Conservation (phyloP, 768 basidiomycete genomes). For the Naganishia onofrii region DNA sequence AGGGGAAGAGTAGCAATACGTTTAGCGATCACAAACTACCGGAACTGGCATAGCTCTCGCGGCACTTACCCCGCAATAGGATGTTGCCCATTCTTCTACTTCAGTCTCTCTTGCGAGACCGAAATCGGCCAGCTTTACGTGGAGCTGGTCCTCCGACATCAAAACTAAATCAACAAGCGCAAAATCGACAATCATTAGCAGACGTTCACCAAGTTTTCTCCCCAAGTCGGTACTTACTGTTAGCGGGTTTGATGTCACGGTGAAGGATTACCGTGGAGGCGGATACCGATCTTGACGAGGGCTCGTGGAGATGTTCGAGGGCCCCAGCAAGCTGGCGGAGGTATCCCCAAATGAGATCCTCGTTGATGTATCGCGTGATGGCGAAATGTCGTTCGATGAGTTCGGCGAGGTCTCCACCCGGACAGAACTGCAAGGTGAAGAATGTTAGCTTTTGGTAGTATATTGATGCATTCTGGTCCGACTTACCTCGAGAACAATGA, state of each 20-base stretch:
- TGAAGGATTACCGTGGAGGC: background rate
- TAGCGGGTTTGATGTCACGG: conserved; percentile 1
- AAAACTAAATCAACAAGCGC: background rate
- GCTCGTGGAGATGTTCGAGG: background rate
- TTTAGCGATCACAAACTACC: too few species aligned
- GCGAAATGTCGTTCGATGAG: background rate
- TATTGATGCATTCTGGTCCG: too few species aligned
- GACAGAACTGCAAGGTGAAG: too few species aligned
- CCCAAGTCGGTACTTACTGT: background rate
- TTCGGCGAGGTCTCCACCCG: background rate
- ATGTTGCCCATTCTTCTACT: background rate
- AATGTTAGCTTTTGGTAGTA: too few species aligned
- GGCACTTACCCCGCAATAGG: background rate
- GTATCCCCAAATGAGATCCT: background rate
- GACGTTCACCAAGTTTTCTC: too few species aligned
- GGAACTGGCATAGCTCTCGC: too few species aligned
- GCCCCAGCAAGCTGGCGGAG: background rate
- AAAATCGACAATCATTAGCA: background rate
- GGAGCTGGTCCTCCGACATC: too few species aligned
- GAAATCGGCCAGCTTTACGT: background rate
- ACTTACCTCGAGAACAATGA: background rate
- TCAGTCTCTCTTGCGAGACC: background rate
- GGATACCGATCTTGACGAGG: background rate
- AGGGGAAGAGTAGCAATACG: background rate
- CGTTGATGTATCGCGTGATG: background rate